Percentiles rank a stretch among this genome's conserved stretches.
Evolutionary conservation across 768 basidiomycete species (phyloP).

Genomic region (Amanita jacksonii): DNA sequence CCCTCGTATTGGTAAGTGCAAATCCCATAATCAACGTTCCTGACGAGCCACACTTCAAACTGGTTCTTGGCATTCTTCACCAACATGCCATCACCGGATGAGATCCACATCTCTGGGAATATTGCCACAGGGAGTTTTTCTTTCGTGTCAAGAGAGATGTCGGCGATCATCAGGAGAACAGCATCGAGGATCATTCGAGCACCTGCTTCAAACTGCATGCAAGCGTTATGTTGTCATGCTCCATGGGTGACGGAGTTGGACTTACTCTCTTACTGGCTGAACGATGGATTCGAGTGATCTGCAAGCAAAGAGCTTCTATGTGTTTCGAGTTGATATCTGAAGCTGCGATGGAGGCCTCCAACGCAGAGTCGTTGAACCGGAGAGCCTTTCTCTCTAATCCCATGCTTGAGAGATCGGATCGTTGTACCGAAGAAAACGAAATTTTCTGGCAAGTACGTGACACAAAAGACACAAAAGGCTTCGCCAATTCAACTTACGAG

Average conservation of each 20-base stretch:
- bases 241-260: not conserved
- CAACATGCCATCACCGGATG: constrained; percentile 8
- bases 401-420: constrained; percentile 1
- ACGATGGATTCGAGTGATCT: constrained; percentile 4
- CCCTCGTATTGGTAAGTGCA: constrained; percentile 4
- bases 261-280: constrained; percentile 2
- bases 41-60: constrained; percentile 8
- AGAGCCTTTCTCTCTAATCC: not conserved
- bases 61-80: constrained; percentile 5
- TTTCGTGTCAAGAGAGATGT: constrained; percentile 6
- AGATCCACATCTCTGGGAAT: constrained; percentile 9
- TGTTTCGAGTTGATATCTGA: not conserved
- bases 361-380: not conserved
- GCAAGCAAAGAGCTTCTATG: constrained; percentile 5
- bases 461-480: not conserved
- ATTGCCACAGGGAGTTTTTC: constrained; percentile 9
- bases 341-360: constrained; percentile 1
- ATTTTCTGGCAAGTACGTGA: not conserved
- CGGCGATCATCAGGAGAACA: constrained; percentile 9
- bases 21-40: constrained; percentile 10
- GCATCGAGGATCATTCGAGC: constrained; percentile 10
- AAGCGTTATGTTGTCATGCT: constrained; percentile 1
- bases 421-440: constrained; percentile 5
- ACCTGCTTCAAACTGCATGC: constrained; percentile 3
- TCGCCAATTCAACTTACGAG: constrained; percentile 3